Base-by-base conservation (phyloP, 2,329 filamentous ascomycete genomes). In the Pyrenochaeta sp. region DNA sequence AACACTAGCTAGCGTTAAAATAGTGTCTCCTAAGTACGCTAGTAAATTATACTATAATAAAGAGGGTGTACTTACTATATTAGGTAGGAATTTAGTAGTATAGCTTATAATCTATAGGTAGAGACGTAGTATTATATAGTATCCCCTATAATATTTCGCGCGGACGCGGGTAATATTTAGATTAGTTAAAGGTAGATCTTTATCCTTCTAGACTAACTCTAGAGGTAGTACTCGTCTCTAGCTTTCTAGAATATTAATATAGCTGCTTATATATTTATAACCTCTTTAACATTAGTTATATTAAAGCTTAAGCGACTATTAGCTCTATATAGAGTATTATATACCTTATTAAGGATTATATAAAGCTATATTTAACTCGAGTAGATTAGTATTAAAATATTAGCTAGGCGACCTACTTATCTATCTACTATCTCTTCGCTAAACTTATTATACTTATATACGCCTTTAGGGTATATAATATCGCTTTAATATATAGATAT, bases 81-180 rank as follows among this genome's bases (percentile, higher is more conserved):
- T 49, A 11, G 68, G 69, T n/a, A 70, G 75, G 20, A 73, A 64
- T 45, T 75, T 69, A 59, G 79, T 77, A 47, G 79, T 78, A 57
- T 87, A 83, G 2, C 88, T 79, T 2, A 83, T 84, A 49, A 85
- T 82, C 62, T 85, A 84, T 15, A 89, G 75, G 55, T 94, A 92
- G 0, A 91, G 91, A 20, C 95, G 86, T 72, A 95, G 90, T 20
- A 94, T 93, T 69, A 98, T 92, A 58, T 96, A 92, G 60, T 90
- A 86, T 0, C 92, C 93, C 17, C 95, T 95, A 81, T 94, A 98
- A 75, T 95, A 98, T 74, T 99, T 98, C 12, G 91, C 95, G 36
- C 94, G 88, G 56, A 98, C 81, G 18, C 95, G 86, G 29, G 94
- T 94, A 11, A 86, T 82, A 12, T 97, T 86, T 54, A 98, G 92